Conservation (phyloP, 768 basidiomycete genomes). For the Trametes cinnabarina region DNA sequence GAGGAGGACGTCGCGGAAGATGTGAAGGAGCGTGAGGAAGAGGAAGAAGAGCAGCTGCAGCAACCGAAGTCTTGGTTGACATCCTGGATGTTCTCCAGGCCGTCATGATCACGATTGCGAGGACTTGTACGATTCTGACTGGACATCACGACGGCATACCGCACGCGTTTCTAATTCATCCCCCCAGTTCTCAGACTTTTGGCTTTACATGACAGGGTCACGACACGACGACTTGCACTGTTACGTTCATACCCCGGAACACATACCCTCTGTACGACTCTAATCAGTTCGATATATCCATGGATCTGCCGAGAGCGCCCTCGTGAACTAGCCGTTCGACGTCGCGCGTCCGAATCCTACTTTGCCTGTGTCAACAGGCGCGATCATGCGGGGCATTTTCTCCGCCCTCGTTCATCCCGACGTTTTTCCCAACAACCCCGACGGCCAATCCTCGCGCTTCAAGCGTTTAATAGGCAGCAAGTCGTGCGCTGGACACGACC, state of each 20-base stretch:
- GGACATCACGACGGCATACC: background rate
- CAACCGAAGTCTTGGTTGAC: constrained; percentile 57
- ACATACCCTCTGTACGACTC: constrained; percentile 18
- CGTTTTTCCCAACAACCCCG: constrained; percentile 3
- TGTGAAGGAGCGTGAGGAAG: constrained; percentile 53
- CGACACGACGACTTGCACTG: background rate
- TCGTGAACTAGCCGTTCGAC: constrained; percentile 23
- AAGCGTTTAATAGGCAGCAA: background rate
- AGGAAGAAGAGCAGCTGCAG: constrained; percentile 45
- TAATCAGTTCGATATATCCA: constrained; percentile 22
- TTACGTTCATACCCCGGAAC: constrained; percentile 16
- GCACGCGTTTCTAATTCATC: constrained; percentile 14
- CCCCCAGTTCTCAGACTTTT: constrained; percentile 3
- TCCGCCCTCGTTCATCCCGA: constrained; percentile 5
- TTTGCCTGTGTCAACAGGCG: background rate
- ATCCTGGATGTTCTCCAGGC: constrained; percentile 60
- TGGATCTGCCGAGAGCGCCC: constrained; percentile 22
- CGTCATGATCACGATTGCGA: constrained; percentile 14
- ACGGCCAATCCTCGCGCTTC: constrained; percentile 18
- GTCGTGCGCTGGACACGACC: no score
- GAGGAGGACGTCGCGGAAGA: constrained; percentile 57
- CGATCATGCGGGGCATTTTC: constrained; percentile 19
- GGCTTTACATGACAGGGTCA: background rate
- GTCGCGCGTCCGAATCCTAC: constrained; percentile 6
- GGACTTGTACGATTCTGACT: constrained; percentile 7